Evolutionary conservation across 2,329 filamentous ascomycete species (phyloP), one percentile per base, ranked within the genome.

Genomic region (Scedosporium apiospermum): DNA sequence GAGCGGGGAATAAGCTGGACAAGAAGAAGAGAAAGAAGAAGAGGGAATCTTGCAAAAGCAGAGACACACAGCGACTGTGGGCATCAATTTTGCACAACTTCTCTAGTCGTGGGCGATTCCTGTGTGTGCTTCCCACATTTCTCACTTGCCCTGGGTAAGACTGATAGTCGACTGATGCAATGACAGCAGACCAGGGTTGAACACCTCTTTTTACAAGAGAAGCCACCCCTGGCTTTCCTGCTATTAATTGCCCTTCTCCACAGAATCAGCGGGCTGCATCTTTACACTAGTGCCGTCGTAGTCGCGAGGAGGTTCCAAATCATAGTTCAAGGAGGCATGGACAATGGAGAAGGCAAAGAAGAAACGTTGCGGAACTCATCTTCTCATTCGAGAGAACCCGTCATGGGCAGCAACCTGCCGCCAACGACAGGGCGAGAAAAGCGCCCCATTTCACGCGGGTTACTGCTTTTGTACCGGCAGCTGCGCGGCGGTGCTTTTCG

Each of bases 361-460:
- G 9, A 27, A 60, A 14, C 27, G 57, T 18, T 41, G 57, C 57
- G 9, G 57, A 6, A 27, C 44, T 21, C 18, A n/a, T 6, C 57
- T 41, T 60, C 42, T 46, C 21, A 46, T 60, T 60, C 42, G 58
- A 60, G 42, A 26, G 58, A n/a, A 60, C 10, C 51, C 12, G 18
- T 23, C 51, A 23, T 23, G 51, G 21, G 23, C 21, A 21, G 44
- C 44, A 6, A 41, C 57, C 41, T 23, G 21, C 58, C 41, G 51
- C 59, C 59, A 61, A 61, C 59, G 59, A 9, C 44, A 53, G 38
- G 26, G 12, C 44, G 49, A 14, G 58, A 61, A 61, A 61, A 53
- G 59, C 59, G 59, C 59, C 59, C 59, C 59, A 23, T 53, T 38
- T 23, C 51, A 55, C 4, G 51, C 51, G 51, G 51, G 12, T 38